phyloP scores from a whole-genome alignment of 768 basidiomycete species.

The Kwoniella sp. region DNA sequence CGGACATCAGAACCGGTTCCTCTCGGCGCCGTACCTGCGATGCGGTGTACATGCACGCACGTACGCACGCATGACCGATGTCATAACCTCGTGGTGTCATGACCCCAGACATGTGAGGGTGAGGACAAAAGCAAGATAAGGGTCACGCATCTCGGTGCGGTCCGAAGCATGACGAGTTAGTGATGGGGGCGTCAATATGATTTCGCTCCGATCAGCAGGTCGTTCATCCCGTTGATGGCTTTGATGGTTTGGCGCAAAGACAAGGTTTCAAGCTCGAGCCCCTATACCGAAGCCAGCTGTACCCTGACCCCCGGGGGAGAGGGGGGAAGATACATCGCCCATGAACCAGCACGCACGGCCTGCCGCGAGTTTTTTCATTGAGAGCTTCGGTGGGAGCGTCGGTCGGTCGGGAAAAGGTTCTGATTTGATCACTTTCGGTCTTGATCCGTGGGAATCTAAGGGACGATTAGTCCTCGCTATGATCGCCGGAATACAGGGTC shows the following conservation, averaged over 20 bases:
- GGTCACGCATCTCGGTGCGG: too few species aligned
- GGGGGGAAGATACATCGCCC: not conserved
- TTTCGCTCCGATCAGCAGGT: not conserved
- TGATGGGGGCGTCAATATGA: not conserved
- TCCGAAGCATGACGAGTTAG: not conserved
- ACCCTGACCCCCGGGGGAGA: not conserved
- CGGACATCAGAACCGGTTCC: not conserved
- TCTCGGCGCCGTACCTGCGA: too few species aligned
- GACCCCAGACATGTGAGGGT: too few species aligned
- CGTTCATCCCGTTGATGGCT: not conserved
- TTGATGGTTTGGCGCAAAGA: not conserved
- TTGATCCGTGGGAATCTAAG: conserved; percentile 1
- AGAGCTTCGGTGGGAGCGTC: too few species aligned
- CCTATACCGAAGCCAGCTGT: not conserved
- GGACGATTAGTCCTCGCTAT: not conserved
- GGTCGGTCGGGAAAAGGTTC: not conserved
- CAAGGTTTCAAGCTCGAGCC: not conserved
- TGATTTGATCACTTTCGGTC: not conserved
- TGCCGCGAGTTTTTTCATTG: too few species aligned
- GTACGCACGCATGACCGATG: too few species aligned
- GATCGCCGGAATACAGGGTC: not conserved
- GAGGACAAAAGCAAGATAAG: too few species aligned
- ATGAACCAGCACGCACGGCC: too few species aligned
- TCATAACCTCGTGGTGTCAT: not conserved
- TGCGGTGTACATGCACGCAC: not conserved